Evolutionary conservation across 2,329 filamentous ascomycete species (phyloP).

Genomic region (Trichoderma asperellum): DNA sequence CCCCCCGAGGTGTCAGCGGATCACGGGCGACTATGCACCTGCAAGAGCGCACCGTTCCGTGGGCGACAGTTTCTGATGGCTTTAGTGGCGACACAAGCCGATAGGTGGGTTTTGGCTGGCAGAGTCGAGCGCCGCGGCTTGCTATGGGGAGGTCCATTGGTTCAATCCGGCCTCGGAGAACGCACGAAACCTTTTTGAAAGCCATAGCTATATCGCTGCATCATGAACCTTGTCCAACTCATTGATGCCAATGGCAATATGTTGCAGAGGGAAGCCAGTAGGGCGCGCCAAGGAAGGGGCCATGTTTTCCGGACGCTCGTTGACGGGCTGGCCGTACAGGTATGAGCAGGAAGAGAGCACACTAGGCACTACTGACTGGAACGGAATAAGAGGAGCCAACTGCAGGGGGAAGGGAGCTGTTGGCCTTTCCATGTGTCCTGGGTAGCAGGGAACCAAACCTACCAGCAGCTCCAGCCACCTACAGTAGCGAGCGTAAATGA

Average conservation of each 20-base stretch:
- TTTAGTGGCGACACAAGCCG: constrained; percentile 27
- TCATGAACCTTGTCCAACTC: constrained; percentile 13
- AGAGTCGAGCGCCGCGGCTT: constrained; percentile 2
- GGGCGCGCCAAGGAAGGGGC: neutral
- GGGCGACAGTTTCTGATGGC: constrained; percentile 26
- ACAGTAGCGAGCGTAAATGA: neutral
- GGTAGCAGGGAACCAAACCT: neutral
- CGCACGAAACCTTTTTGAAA: neutral
- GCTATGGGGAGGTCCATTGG: neutral
- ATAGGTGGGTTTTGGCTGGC: constrained; percentile 14
- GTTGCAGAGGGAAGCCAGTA: constrained; percentile 2
- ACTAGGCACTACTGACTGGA: neutral
- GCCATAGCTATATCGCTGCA: neutral
- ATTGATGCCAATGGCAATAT: constrained; percentile 6
- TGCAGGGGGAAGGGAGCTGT: constrained; percentile 7
- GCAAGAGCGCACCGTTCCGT: constrained; percentile 45
- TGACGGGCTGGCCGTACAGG: neutral
- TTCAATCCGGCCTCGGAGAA: neutral
- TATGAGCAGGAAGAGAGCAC: neutral
- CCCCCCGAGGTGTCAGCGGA: constrained; percentile 35
- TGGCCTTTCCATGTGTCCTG: neutral
- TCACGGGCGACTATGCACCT: constrained; percentile 44
- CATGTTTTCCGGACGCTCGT: neutral
- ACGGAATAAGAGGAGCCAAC: constrained; percentile 13
- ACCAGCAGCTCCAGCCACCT: constrained; percentile 1